These are phyloP conservation scores for Melanomma pulvis-pyrius DNA, from an alignment of 495 filamentous ascomycete genomes.

Conservation along the genomic window DNA sequence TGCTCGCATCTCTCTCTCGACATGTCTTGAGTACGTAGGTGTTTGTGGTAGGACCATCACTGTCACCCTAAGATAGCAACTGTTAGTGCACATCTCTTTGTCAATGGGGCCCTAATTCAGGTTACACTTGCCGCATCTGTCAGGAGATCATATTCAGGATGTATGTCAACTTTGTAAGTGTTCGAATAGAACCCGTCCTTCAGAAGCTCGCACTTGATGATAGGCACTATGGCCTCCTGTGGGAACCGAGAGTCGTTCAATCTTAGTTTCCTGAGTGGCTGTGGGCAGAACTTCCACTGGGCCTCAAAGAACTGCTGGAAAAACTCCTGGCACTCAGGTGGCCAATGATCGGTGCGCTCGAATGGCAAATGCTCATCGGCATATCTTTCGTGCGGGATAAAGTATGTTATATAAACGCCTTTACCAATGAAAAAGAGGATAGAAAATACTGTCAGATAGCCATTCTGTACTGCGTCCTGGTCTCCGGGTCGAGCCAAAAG, in stretches of 20 bases:
- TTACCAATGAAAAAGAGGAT: slow-evolving; percentile 39
- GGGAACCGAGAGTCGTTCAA: slow-evolving; percentile 3
- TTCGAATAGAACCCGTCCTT: neutral
- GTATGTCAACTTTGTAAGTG: slow-evolving; percentile 15
- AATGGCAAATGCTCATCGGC: slow-evolving; percentile 41
- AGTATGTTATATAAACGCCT: slow-evolving; percentile 35
- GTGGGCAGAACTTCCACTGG: slow-evolving; percentile 49
- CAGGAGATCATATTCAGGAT: slow-evolving; percentile 15
- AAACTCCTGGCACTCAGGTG: slow-evolving; percentile 22
- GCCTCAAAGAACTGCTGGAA: slow-evolving; percentile 38
- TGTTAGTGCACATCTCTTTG: neutral
- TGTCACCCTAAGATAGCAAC: neutral
- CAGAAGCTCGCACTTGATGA: slow-evolving; percentile 4
- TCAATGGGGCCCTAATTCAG: neutral
- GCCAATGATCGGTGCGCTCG: slow-evolving; percentile 6
- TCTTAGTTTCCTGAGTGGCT: slow-evolving; percentile 36
- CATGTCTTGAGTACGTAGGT: slow-evolving; percentile 52
- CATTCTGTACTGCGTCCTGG: neutral
- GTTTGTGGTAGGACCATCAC: slow-evolving; percentile 16
- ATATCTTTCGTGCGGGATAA: slow-evolving; percentile 33
- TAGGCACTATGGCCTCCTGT: slow-evolving; percentile 18
- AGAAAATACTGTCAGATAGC: slow-evolving; percentile 38
- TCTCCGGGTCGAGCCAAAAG: neutral
- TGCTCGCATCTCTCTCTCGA: slow-evolving; percentile 3
- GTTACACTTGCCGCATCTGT: slow-evolving; percentile 1